A percentile compares a stretch with the other conserved stretches of the same genome.
These are phyloP conservation scores for Monascus ruber DNA, from an alignment of 2,329 filamentous ascomycete genomes.

Conservation along the genomic window DNA sequence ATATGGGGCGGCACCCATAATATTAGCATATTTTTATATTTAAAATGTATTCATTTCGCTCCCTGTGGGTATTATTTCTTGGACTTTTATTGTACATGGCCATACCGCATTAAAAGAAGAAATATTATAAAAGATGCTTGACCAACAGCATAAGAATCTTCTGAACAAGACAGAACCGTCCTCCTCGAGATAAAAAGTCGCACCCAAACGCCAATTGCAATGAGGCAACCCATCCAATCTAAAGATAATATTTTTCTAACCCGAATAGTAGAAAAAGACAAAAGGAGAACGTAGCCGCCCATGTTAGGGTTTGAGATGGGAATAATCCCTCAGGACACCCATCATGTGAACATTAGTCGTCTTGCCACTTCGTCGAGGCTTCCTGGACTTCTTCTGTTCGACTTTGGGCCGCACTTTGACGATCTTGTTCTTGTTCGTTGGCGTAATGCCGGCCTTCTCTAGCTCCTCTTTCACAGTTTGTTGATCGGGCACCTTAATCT, in stretches of 20 bases:
- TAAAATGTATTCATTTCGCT: too few species aligned
- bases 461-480: conserved; percentile 70
- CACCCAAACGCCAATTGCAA: too few species aligned
- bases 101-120: too few species aligned
- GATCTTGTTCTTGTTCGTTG: conserved; percentile 68
- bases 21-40: too few species aligned
- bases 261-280: not conserved
- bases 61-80: too few species aligned
- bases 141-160: too few species aligned
- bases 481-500: conserved; percentile 61
- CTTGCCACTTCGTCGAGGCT: conserved; percentile 62
- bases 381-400: conserved; percentile 62
- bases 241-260: not conserved
- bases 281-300: not conserved
- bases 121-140: too few species aligned
- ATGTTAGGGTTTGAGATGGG: conserved; percentile 31
- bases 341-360: conserved; percentile 82
- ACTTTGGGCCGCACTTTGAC: conserved; percentile 44
- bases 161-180: too few species aligned
- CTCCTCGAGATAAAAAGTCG: too few species aligned
- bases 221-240: too few species aligned
- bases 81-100: too few species aligned
- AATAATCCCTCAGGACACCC: conserved; percentile 66
- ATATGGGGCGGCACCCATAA: too few species aligned
- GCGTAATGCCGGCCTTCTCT: conserved; percentile 66